A percentile compares a stretch with the other conserved stretches of the same genome.
Conservation (phyloP, 2,329 filamentous ascomycete genomes). For the Claviceps spartinae region DNA sequence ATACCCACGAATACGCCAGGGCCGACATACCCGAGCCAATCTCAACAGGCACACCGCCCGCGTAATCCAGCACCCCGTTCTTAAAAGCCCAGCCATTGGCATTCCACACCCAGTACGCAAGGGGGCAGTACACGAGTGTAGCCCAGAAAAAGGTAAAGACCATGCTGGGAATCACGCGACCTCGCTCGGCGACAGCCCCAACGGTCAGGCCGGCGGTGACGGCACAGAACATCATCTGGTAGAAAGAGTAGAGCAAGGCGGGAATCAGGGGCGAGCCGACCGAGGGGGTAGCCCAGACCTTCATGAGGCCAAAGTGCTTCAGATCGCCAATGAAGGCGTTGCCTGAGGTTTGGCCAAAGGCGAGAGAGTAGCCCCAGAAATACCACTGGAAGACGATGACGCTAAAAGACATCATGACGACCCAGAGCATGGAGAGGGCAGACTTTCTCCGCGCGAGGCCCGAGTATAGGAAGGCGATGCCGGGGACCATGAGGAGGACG, state of each 20-base stretch:
- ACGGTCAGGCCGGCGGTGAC: conserved; percentile 86
- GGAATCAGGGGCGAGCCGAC: conserved; percentile 80
- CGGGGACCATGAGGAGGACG: conserved; percentile 93
- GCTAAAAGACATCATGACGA: conserved; percentile 84
- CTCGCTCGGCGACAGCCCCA: conserved; percentile 86
- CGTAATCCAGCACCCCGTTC: conserved; percentile 90
- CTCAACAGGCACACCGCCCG: conserved; percentile 92
- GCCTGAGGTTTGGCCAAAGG: conserved; percentile 68
- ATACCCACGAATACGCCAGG: conserved; percentile 87
- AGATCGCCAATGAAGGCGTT: conserved; percentile 90
- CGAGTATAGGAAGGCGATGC: conserved; percentile 94
- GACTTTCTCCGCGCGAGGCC: conserved; percentile 96
- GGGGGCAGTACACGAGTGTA: conserved; percentile 90
- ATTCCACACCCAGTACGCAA: conserved; percentile 97
- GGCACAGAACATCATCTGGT: conserved; percentile 97
- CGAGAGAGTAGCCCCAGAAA: conserved; percentile 96
- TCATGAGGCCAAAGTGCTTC: conserved; percentile 75
- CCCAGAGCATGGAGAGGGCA: conserved; percentile 92
- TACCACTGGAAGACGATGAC: conserved; percentile 98
- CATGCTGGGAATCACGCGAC: conserved; percentile 83
- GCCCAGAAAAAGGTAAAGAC: conserved; percentile 95
- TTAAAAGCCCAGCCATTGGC: conserved; percentile 83
- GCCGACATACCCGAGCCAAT: conserved; percentile 89
- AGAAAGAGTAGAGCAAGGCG: conserved; percentile 85
- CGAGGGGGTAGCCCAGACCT: conserved; percentile 71